Percentiles rank a stretch among this genome's conserved stretches.
phyloP scores from a whole-genome alignment of 148 eudicot species.

The Vaccinium macrocarpon region DNA sequence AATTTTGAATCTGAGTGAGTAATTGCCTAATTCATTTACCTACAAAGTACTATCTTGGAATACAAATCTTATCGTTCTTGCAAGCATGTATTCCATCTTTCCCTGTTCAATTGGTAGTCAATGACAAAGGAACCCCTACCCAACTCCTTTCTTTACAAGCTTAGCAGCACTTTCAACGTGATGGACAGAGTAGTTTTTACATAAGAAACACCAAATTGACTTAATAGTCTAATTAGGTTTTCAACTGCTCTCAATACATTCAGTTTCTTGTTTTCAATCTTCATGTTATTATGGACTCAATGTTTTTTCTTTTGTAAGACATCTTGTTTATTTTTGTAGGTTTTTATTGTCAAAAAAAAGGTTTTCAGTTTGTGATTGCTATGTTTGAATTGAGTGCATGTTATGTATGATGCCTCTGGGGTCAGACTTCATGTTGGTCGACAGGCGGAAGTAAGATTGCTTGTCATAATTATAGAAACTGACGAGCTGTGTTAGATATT shows the following conservation, averaged over 20 bases:
- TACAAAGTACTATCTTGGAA: background rate
- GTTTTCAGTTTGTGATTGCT: background rate
- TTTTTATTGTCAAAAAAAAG: background rate
- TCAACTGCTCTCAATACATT: background rate
- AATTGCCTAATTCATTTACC: background rate
- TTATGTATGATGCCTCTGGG: slow-evolving; percentile 88
- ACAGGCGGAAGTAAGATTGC: slow-evolving; percentile 50
- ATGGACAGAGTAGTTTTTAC: background rate
- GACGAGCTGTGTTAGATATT: background rate
- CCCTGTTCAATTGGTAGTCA: background rate
- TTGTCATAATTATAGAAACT: background rate
- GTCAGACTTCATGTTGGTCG: slow-evolving; percentile 89
- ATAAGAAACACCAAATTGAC: no score
- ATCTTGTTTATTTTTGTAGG: background rate
- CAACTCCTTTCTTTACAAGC: background rate
- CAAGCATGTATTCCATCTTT: background rate
- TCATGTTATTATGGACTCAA: background rate
- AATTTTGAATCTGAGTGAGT: background rate
- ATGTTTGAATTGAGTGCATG: slow-evolving; percentile 35
- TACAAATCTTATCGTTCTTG: background rate
- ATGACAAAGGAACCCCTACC: background rate
- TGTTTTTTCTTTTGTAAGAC: background rate
- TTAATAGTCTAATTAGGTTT: no score
- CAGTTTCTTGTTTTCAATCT: background rate
- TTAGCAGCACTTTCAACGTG: background rate